Base-by-base conservation (phyloP, 495 filamentous ascomycete species). In the Tuber calosporum region DNA sequence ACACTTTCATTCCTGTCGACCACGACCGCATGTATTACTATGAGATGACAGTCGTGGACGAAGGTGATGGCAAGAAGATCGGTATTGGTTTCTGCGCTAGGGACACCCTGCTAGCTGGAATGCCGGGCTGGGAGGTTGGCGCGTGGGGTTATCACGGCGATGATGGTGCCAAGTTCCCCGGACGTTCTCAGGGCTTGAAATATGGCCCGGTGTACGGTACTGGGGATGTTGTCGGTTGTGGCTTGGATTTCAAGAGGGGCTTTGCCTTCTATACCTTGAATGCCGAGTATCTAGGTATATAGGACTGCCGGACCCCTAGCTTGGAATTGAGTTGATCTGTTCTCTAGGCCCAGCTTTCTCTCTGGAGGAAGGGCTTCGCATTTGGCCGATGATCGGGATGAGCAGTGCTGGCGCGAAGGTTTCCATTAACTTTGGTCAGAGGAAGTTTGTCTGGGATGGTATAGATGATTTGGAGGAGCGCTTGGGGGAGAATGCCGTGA, bases 211-310 rank as follows among this genome's bases (percentile, higher is more conserved):
- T 62, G 13, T 62, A 62, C 26, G 53, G 53, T 62, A 62, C 53
- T 34, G 53, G 53, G 15, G 53, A 62, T 34, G 53, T 62, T 26
- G 53, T 62, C 53, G 53, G 53, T 34, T 62, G 53, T 62, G 53
- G 53, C 2, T 2, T 62, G 26, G 53, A 62, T 62, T 62, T 62
- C 53, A 62, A 62, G 26, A 34, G 53, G 53, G 53, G 53, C 15
- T 62, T 62, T 62, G 53, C 53, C 11, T 62, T 62, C 53, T 62
- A 62, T 17, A 62, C 53, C 34, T 17, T 62, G 53, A 62, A 62
- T 34, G 53, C 53, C 26, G 53, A 62, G 30, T 62, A 62, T 34
- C 53, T 62, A 13, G 53, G 53, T 62, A n/a, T n/a, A n/a, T n/a
- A 62, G 13, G 53, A 19, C 11, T 34, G 1, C 26, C 26, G 13